Percentiles rank a stretch among this genome's conserved stretches.
These are phyloP conservation scores for Colletotrichum horii DNA, from an alignment of 2,329 filamentous ascomycete genomes.

Conservation along the genomic window DNA sequence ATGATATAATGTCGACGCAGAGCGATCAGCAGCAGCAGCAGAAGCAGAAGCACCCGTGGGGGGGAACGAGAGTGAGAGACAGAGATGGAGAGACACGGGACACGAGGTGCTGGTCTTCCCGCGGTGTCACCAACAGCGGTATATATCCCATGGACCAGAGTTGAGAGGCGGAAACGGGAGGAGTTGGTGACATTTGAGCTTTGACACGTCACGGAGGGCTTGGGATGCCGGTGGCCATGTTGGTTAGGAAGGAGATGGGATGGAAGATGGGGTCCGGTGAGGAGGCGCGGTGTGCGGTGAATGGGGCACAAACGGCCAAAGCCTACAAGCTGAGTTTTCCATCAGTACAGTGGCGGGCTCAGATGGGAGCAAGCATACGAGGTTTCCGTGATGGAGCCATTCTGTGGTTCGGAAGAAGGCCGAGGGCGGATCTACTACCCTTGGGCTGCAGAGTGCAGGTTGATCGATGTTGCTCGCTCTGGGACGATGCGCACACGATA, in stretches of 20 bases:
- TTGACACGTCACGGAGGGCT: not conserved
- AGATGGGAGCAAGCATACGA: not conserved
- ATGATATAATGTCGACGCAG: not conserved
- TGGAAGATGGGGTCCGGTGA: not conserved
- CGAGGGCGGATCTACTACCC: not conserved
- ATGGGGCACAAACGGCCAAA: slow-evolving; percentile 6
- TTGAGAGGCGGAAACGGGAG: not conserved
- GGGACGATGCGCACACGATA: not conserved
- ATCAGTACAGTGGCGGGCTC: not conserved
- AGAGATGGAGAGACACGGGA: not conserved
- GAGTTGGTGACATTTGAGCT: not conserved
- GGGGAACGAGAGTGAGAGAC: not conserved
- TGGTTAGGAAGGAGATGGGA: not conserved
- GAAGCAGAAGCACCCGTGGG: not conserved
- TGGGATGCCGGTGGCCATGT: not conserved
- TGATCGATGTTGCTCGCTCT: not conserved
- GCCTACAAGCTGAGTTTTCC: not conserved
- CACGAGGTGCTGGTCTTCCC: not conserved
- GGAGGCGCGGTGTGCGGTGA: not conserved
- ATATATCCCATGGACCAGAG: slow-evolving; percentile 1
- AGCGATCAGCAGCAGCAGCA: not conserved
- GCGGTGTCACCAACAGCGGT: not conserved
- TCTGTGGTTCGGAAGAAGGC: not conserved
- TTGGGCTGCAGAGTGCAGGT: not conserved
- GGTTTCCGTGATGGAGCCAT: not conserved